Percentiles rank a stretch among this genome's conserved stretches.
These are phyloP conservation scores for Rutidosis leptorrhynchoides DNA, from an alignment of 129 eudicot genomes.

Conservation along the genomic window DNA sequence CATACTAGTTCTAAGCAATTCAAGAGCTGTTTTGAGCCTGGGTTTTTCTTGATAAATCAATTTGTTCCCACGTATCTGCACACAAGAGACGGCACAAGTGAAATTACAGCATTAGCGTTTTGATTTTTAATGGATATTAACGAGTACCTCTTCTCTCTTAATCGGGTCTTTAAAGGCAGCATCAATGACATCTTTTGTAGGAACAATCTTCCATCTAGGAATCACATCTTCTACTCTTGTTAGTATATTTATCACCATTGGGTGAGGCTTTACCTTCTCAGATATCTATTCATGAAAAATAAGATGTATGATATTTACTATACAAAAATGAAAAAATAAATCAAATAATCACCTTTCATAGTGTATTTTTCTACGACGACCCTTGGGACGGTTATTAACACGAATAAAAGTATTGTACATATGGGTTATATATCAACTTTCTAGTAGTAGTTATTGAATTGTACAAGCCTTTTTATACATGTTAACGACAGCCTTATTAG, in stretches of 20 bases:
- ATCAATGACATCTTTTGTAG: slow-evolving; percentile 84
- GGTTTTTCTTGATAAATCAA: slow-evolving; percentile 87
- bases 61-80: slow-evolving; percentile 81
- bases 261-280: slow-evolving; percentile 98
- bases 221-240: slow-evolving; percentile 73
- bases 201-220: slow-evolving; percentile 98
- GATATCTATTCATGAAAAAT: slow-evolving; percentile 46
- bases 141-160: slow-evolving; percentile 70
- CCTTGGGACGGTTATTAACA: too few relatives aligned
- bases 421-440: too few relatives aligned
- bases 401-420: too few relatives aligned
- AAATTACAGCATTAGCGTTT: slow-evolving; percentile 14
- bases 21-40: slow-evolving; percentile 90
- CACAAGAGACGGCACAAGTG: background rate
- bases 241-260: slow-evolving; percentile 60
- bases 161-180: slow-evolving; percentile 89
- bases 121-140: background rate
- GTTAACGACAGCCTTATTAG: background rate
- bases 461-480: background rate
- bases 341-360: background rate
- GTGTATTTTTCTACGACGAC: background rate
- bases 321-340: background rate
- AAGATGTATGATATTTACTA: background rate
- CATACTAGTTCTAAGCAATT: slow-evolving; percentile 95
- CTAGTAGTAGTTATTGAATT: too few relatives aligned